A percentile compares a stretch with the other conserved stretches of the same genome.
Evolutionary conservation across 805 yeast genomes (phyloP).

Genomic region (Maudiozyma turicensis): DNA sequence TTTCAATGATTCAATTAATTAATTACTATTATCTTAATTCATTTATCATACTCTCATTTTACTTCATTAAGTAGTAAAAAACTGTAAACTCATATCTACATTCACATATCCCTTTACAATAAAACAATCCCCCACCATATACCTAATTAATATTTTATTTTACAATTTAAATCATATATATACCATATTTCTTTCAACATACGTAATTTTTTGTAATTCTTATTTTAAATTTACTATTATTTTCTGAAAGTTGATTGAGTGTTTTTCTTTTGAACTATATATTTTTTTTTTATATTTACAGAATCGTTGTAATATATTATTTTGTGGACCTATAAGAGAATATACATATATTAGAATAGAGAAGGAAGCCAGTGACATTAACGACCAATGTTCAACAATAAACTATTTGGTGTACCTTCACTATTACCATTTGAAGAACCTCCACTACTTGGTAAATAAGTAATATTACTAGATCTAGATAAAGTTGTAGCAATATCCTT

Average conservation of each 20-base stretch:
- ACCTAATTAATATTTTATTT: background rate
- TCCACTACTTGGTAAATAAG: slow-evolving; percentile 61
- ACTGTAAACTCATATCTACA: background rate
- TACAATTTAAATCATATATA: too few species aligned
- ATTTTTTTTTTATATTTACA: background rate
- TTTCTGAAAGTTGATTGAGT: too few species aligned
- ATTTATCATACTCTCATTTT: background rate
- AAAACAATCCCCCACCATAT: background rate
- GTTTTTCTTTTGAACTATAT: background rate
- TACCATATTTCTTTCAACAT: too few species aligned
- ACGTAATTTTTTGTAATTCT: too few species aligned
- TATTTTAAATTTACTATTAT: too few species aligned
- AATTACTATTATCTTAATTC: too few species aligned
- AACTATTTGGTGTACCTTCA: slow-evolving; percentile 37
- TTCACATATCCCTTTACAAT: background rate
- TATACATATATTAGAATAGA: background rate
- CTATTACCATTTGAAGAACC: slow-evolving; percentile 18
- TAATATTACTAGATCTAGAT: slow-evolving; percentile 73
- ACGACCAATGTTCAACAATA: slow-evolving; percentile 63
- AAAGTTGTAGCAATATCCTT: slow-evolving; percentile 89
- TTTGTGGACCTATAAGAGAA: background rate
- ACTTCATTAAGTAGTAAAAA: background rate
- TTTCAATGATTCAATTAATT: too few species aligned
- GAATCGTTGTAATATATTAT: background rate
- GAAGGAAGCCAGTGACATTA: slow-evolving; percentile 18